Evolutionary conservation across 2,329 filamentous ascomycete genomes (phyloP), one percentile per base, ranked within the genome.

Genomic region (Fusarium mangiferae): DNA sequence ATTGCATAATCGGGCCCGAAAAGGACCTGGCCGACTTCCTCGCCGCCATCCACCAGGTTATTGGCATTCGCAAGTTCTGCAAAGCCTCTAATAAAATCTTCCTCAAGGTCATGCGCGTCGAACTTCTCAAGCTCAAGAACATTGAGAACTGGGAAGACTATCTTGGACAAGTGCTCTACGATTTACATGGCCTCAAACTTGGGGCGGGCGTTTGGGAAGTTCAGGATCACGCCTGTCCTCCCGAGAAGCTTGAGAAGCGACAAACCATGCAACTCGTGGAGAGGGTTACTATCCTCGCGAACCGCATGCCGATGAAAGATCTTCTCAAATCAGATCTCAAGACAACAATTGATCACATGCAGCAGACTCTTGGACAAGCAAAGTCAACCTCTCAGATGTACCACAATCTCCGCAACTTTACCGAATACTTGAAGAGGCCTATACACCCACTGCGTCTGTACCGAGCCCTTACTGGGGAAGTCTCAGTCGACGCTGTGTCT

Each of bases 271-370:
- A 93, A 72, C 88, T 98, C 54, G 90, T 98, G 17, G 93, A 97
- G 70, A 93, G 95, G 78, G 90, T 98, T 42, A 92, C 97, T 78
- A 86, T 90, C 41, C 90, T 98, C 66, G 94, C 94, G 5, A 92
- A 92, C 56, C 91, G 93, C 70, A 92, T 98, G 86, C 92, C 94
- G 28, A 93, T 97, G 85, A 97, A 96, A 78, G 96, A 98, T 74
- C 84, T 98, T 24, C 90, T 95, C 22, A 98, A 97, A 81, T 96
- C 95, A 22, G 94, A 98, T 63, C 86, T 99, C 61, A 97, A 96
- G 80, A 90, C 88, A 22, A 94, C 95, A 0, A 96, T 99, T 66
- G 96, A 99, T 67, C 95, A 95, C 75, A 94, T 99, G 83, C 95
- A 98, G 80, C 91, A 94, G 75, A 92, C 94, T 10, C 92, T 98